phyloP scores from a whole-genome alignment of 441 rosid species.

The Dalechampia spathulata region DNA sequence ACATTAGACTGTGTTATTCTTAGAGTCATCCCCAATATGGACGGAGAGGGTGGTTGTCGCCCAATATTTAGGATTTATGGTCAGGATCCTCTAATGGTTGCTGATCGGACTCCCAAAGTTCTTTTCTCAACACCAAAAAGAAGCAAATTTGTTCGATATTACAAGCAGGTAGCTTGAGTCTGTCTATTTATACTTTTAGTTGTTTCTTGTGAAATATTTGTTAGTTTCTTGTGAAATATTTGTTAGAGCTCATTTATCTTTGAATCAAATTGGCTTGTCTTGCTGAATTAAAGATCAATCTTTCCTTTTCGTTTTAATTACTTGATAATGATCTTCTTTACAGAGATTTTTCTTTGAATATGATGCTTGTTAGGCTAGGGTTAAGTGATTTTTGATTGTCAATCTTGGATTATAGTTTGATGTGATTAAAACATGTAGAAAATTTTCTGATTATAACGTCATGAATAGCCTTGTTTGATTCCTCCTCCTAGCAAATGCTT shows the following conservation, averaged over 20 bases:
- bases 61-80: conserved; percentile 85
- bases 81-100: conserved; percentile 58
- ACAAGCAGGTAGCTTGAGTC: conserved; percentile 53
- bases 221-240: too few species aligned
- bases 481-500: neutral
- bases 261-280: neutral
- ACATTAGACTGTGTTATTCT: conserved; percentile 70
- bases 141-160: conserved; percentile 52
- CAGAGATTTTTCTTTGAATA: neutral
- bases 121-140: conserved; percentile 69
- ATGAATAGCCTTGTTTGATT: neutral
- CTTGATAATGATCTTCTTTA: neutral
- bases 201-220: too few species aligned
- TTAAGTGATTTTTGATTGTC: too few species aligned
- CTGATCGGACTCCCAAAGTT: conserved; percentile 62
- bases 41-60: conserved; percentile 70
- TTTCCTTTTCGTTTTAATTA: neutral
- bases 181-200: neutral
- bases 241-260: neutral
- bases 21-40: conserved; percentile 58
- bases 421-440: neutral
- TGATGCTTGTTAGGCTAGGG: too few species aligned
- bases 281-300: neutral
- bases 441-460: neutral
- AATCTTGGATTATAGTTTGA: neutral